Percentiles rank a stretch among this genome's conserved stretches.
phyloP scores from a whole-genome alignment of 495 filamentous ascomycete species.

The Penicillium malachiteum region DNA sequence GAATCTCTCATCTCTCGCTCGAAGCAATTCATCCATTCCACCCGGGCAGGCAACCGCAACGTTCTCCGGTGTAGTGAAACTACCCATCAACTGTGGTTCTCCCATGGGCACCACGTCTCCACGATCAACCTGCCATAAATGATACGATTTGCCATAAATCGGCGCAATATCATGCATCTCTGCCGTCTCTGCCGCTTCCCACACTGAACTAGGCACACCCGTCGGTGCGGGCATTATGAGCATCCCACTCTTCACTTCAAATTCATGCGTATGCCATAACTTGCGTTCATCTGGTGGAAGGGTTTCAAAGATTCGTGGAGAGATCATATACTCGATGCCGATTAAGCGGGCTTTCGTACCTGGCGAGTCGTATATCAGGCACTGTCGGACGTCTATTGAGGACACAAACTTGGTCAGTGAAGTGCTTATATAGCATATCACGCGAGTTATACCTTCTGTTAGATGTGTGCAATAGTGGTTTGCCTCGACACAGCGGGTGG shows the following conservation, averaged over 20 bases:
- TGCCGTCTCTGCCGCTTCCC: conserved; percentile 74
- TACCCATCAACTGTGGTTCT: conserved; percentile 74
- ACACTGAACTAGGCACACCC: conserved; percentile 51
- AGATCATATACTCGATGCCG: conserved; percentile 93
- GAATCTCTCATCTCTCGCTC: conserved; percentile 65
- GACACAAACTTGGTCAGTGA: neutral
- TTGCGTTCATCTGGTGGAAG: conserved; percentile 64
- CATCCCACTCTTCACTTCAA: conserved; percentile 85
- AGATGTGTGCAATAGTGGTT: conserved; percentile 87
- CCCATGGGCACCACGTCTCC: conserved; percentile 76
- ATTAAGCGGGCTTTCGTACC: conserved; percentile 68
- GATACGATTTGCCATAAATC: conserved; percentile 88
- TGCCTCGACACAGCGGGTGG: conserved; percentile 65
- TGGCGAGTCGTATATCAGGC: conserved; percentile 58
- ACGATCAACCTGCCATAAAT: conserved; percentile 84
- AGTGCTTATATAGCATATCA: too few relatives aligned
- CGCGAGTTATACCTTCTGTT: conserved; percentile 52
- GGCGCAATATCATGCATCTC: conserved; percentile 74
- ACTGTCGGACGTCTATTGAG: conserved; percentile 65
- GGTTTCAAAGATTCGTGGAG: conserved; percentile 62
- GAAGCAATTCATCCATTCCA: conserved; percentile 56
- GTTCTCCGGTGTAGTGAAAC: conserved; percentile 58
- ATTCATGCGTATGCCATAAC: conserved; percentile 81
- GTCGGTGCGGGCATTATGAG: conserved; percentile 76
- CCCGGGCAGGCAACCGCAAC: conserved; percentile 55